phyloP scores from a whole-genome alignment of 129 eudicot species.

The Solidago caesia region DNA sequence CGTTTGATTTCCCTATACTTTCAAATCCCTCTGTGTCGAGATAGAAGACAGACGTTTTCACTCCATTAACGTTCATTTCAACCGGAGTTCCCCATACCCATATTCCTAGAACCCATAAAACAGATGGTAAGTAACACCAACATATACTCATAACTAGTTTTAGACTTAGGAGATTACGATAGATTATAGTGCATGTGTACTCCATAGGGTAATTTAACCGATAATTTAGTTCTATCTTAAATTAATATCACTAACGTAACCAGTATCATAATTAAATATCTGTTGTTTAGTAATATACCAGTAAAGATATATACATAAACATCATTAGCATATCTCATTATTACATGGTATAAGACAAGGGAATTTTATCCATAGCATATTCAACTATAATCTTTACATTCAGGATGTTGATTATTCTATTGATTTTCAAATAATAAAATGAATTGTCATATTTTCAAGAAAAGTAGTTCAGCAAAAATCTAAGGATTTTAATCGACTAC shows the following conservation, averaged over 20 bases:
- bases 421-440: background rate
- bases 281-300: background rate
- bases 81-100: constrained; percentile 99
- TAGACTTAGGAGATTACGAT: background rate
- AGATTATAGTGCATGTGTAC: background rate
- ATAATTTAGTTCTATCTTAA: background rate
- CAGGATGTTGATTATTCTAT: no score
- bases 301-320: constrained; percentile 1
- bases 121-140: background rate
- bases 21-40: constrained; percentile 99
- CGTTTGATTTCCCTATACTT: constrained; percentile 96
- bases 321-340: background rate
- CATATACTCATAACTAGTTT: constrained; percentile 2
- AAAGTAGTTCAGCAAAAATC: background rate
- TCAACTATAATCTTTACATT: background rate
- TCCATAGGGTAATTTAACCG: background rate
- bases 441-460: background rate
- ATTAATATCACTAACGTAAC: background rate
- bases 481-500: background rate
- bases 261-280: background rate
- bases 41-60: constrained; percentile 83
- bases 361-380: background rate
- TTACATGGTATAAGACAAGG: background rate
- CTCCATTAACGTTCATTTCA: constrained; percentile 81
- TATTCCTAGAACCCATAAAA: constrained; percentile 49